Evolutionary conservation across 176 grass and related monocot species (phyloP).

Genomic region (Carex kokanica): DNA sequence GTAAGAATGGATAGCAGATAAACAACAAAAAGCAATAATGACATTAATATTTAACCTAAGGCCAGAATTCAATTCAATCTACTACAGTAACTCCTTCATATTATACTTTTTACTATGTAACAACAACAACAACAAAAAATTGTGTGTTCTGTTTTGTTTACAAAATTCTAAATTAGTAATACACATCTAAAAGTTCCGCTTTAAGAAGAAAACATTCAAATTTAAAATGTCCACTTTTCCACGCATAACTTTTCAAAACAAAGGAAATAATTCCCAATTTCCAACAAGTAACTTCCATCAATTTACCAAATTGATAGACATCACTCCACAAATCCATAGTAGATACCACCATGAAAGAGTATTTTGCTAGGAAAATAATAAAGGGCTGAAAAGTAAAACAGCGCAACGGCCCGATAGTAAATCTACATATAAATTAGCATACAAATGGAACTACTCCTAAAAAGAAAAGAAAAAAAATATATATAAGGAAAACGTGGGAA

Average conservation of each 20-base stretch:
- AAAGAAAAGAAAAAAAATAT: neutral
- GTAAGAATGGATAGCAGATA: neutral
- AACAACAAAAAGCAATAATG: neutral
- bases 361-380: neutral
- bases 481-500: neutral
- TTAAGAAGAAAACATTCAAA: neutral
- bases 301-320: neutral
- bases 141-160: neutral
- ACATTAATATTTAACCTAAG: neutral
- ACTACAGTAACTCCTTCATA: neutral
- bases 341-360: neutral
- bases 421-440: neutral
- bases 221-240: neutral
- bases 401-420: neutral
- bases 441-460: neutral
- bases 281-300: neutral
- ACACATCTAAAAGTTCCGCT: neutral
- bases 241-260: neutral
- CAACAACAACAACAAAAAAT: neutral
- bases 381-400: neutral
- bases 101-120: neutral
- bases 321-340: neutral
- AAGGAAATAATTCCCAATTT: neutral
- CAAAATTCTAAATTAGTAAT: neutral
- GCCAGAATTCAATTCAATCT: neutral